Base-by-base conservation (phyloP, 2,329 filamentous ascomycete genomes). In the Penicillium olsonii region DNA sequence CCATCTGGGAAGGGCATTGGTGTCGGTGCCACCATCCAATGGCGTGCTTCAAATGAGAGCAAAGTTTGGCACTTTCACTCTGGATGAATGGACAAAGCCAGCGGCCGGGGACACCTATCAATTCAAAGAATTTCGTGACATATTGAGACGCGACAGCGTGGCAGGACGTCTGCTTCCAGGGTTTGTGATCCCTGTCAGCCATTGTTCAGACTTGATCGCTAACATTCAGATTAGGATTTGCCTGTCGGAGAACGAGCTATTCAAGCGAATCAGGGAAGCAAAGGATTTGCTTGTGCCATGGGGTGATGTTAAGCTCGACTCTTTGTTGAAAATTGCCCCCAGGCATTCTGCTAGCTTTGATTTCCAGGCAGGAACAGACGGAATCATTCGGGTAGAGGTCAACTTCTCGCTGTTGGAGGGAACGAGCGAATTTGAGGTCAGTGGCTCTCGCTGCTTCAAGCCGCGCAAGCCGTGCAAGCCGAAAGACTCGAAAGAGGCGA, bases 331-430 rank as follows among this genome's bases (percentile, higher is more conserved):
- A 8, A 54, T 61, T 7, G 64, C 66, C 18, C 67, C 67, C 7
- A 59, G 59, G 2, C 74, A 71, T 50, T 69, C 71, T 2, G 71
- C 71, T 2, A 71, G 67, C 31, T 72, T 76, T 40, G 72, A 76
- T 37, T 75, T 75, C 22, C 22, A 60, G 12, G 65, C 60, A 3
- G 45, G 50, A 5, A 53, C 63, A 14, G 59, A 65, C 24, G 60
- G 56, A 4, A 55, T 64, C 19, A 63, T 75, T 18, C 68, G 70
- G 11, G 56, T 75, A 10, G 73, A 75, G 48, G 65, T 65, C 4
- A 65, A 67, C 27, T 72, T 71, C 54, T 49, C 59, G 3, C 62
- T 57, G 45, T 62, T 59, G 5, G 54, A 55, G n/a, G 60, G 56
- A 12, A 62, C 65, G 4, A 46, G 58, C 8, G 61, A 71, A 4